phyloP scores from a whole-genome alignment of 352 stramenopile species.

The Thalassiosira pacifica region DNA sequence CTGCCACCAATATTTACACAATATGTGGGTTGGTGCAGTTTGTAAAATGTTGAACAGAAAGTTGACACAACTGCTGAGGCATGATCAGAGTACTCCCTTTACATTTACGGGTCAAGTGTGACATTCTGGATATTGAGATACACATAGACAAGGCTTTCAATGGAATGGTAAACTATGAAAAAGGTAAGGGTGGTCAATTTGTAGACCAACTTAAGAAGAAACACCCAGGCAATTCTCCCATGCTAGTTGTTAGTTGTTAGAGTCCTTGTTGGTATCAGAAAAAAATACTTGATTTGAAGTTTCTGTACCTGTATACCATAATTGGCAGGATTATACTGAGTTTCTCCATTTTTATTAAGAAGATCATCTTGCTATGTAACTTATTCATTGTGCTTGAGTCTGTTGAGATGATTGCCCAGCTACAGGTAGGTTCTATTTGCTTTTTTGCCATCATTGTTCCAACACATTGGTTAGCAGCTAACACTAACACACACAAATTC shows the following conservation, averaged over 20 bases:
- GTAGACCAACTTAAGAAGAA: too few species aligned
- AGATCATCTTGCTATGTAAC: background rate
- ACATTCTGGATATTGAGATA: background rate
- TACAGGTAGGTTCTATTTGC: background rate
- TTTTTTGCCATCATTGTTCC: background rate
- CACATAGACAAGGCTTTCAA: background rate
- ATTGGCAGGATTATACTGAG: background rate
- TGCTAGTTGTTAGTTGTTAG: background rate
- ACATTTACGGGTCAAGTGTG: background rate
- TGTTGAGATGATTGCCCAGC: background rate
- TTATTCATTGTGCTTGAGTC: too few species aligned
- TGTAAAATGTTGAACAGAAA: background rate
- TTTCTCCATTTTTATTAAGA: background rate
- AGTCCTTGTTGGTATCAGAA: too few species aligned
- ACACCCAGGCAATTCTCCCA: too few species aligned
- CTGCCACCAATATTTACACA: background rate
- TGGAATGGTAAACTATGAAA: too few species aligned
- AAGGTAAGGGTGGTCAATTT: background rate
- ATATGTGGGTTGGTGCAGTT: background rate
- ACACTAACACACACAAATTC: background rate
- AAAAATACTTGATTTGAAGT: background rate
- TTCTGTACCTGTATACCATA: background rate
- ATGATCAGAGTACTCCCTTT: background rate
- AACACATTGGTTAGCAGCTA: too few species aligned
- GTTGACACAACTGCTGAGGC: background rate